phyloP scores from a whole-genome alignment of 805 yeast genomes.

The Zygoascus ofunaensis region DNA sequence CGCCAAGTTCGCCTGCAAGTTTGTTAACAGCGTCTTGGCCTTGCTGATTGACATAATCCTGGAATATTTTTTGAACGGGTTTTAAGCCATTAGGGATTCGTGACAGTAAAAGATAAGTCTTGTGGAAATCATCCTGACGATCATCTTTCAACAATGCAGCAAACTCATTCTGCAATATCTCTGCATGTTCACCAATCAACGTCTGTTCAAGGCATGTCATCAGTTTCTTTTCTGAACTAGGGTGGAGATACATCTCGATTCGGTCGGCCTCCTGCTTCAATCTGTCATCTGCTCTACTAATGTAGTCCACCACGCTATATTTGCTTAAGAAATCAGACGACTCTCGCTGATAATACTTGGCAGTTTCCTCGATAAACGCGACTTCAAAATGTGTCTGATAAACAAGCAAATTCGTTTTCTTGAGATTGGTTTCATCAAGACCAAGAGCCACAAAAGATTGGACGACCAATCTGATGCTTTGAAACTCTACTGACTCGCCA shows the following conservation, averaged over 20 bases:
- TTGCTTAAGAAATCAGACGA: slow-evolving; percentile 54
- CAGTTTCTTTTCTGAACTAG: slow-evolving; percentile 69
- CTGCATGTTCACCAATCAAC: slow-evolving; percentile 71
- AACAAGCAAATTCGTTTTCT: slow-evolving; percentile 72
- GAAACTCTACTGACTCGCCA: slow-evolving; percentile 62
- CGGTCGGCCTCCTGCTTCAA: slow-evolving; percentile 76
- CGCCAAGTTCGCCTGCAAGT: slow-evolving; percentile 32
- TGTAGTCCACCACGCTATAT: slow-evolving; percentile 83
- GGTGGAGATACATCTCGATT: slow-evolving; percentile 72
- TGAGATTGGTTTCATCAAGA: slow-evolving; percentile 80
- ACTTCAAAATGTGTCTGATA: slow-evolving; percentile 73
- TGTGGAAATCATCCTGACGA: slow-evolving; percentile 61
- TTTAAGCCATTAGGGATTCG: slow-evolving; percentile 74
- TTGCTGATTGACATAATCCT: slow-evolving; percentile 57
- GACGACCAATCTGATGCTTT: slow-evolving; percentile 61
- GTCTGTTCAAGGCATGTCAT: slow-evolving; percentile 67
- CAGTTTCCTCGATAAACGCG: slow-evolving; percentile 55
- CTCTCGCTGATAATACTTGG: slow-evolving; percentile 54
- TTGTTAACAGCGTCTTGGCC: slow-evolving; percentile 56
- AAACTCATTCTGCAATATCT: slow-evolving; percentile 68
- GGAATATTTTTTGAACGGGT: slow-evolving; percentile 66
- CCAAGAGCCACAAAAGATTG: slow-evolving; percentile 85
- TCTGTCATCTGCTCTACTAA: slow-evolving; percentile 75
- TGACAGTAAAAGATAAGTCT: slow-evolving; percentile 66
- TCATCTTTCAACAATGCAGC: slow-evolving; percentile 63